Conservation (phyloP, 169 alveolate species). For the Eimeria brunetti region DNA sequence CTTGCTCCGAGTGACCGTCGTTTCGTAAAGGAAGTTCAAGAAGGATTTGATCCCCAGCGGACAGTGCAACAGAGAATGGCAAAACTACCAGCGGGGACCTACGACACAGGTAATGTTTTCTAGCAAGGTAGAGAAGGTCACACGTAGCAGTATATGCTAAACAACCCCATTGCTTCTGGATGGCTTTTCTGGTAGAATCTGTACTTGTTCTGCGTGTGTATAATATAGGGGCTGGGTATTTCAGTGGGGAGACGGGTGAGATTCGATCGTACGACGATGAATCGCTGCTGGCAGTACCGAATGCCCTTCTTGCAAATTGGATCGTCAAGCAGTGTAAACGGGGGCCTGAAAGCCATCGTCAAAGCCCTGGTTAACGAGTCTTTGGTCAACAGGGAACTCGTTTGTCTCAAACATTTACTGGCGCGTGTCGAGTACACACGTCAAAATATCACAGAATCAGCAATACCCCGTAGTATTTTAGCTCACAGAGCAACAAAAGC, state of each 20-base stretch:
- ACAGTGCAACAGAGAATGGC: slow-evolving; percentile 21
- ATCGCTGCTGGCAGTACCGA: slow-evolving; percentile 44
- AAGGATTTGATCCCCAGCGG: slow-evolving; percentile 56
- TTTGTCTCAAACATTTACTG: not conserved
- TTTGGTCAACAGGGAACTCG: not conserved
- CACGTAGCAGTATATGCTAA: not conserved
- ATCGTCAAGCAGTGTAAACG: slow-evolving; percentile 61
- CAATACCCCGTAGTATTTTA: not conserved
- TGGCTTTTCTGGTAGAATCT: not conserved
- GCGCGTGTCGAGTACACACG: not conserved
- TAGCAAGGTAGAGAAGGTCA: not conserved
- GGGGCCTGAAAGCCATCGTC: not conserved
- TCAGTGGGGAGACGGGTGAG: slow-evolving; percentile 34
- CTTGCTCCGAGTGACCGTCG: slow-evolving; percentile 70
- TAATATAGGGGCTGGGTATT: slow-evolving; percentile 26
- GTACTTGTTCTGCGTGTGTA: not conserved
- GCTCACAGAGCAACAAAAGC: not conserved
- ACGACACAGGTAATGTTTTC: slow-evolving; percentile 57
- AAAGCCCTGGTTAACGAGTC: not conserved
- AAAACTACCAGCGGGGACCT: slow-evolving; percentile 55
- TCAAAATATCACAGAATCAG: not conserved
- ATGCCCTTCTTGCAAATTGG: slow-evolving; percentile 66
- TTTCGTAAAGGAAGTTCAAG: slow-evolving; percentile 25
- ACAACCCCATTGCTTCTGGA: not conserved
- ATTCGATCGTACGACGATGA: slow-evolving; percentile 11